Evolutionary conservation across 805 yeast species (phyloP), one percentile per base, ranked within the genome.

Genomic region (Candida peoriensis): DNA sequence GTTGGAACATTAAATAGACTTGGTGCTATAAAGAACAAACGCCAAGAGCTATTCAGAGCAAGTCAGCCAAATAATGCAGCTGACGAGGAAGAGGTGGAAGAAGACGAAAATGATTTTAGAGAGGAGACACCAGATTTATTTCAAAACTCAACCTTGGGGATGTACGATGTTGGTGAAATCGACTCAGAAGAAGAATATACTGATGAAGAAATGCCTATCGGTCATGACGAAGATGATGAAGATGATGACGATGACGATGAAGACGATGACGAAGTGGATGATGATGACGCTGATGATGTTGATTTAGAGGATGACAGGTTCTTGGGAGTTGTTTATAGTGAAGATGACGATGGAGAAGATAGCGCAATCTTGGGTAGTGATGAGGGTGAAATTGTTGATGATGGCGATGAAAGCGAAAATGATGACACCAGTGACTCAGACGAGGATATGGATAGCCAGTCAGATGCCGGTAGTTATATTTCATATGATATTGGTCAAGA

Each of bases 91-190:
- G 72, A 74, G 19, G 72, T 66, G 12, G 74, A 63, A 13, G 73
- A 60, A 15, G 70, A 61, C 15, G 84, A 76, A n/a, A 76, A 72
- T 19, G 86, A 80, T 24, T 66, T 64, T 27, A 63, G 64, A 15
- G 77, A 73, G 24, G 94, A 86, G 34, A 75, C 88, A 0, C 88
- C 95, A 0, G 89, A 89, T 54, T 64, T 89, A 50, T 78, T 90
- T 58, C 67, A 81, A 25, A 89, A 93, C 54, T 89, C 97, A 0
- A 85, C 97, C 0, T 66, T 90, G 26, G 97, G 96, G 2, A 89
- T 90, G 94, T 90, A 82, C 54, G 97, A 90, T 48, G 79, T 84
- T 25, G 84, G 72, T 22, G 93, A 81, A 33, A 70, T 74, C 23
- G 81, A 76, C 43, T 74, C 74, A 28, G 82, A 78, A 22, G 81